Evolutionary conservation across 2,329 filamentous ascomycete species (phyloP).

Genomic region (Aaosphaeria arxii): DNA sequence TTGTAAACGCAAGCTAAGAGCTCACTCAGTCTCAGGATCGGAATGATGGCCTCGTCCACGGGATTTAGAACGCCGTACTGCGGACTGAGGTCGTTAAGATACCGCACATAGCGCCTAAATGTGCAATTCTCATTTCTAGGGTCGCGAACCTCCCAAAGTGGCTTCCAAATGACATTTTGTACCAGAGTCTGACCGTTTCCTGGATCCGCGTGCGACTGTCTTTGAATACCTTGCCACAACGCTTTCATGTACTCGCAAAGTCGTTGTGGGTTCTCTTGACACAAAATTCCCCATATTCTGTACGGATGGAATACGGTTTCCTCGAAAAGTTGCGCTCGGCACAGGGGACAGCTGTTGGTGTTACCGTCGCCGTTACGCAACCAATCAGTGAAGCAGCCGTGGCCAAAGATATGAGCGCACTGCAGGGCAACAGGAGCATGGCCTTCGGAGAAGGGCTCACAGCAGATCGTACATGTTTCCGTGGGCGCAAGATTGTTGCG

Average conservation of each 20-base stretch:
- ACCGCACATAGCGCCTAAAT: no score
- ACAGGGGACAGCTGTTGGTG: slow-evolving; percentile 24
- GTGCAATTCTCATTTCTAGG: not conserved
- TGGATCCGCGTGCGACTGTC: not conserved
- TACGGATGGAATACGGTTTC: not conserved
- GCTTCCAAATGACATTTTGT: not conserved
- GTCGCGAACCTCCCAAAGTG: not conserved
- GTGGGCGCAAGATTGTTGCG: not conserved
- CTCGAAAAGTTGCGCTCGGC: slow-evolving; percentile 11
- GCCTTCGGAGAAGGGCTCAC: slow-evolving; percentile 5
- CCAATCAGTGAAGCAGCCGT: slow-evolving; percentile 28
- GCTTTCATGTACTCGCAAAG: not conserved
- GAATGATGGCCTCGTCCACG: no score
- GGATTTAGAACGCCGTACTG: no score
- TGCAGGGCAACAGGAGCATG: slow-evolving; percentile 23
- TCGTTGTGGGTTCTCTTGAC: not conserved
- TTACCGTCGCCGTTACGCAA: slow-evolving; percentile 19
- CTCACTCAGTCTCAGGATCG: no score
- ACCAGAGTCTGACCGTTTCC: not conserved
- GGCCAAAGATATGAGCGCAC: slow-evolving; percentile 31
- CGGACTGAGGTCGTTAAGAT: no score
- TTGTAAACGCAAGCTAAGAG: not conserved
- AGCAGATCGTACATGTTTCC: not conserved
- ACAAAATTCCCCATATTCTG: not conserved
- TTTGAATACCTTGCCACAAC: not conserved